phyloP scores from a whole-genome alignment of 2,329 filamentous ascomycete species.

The Endocalyx cinctus region DNA sequence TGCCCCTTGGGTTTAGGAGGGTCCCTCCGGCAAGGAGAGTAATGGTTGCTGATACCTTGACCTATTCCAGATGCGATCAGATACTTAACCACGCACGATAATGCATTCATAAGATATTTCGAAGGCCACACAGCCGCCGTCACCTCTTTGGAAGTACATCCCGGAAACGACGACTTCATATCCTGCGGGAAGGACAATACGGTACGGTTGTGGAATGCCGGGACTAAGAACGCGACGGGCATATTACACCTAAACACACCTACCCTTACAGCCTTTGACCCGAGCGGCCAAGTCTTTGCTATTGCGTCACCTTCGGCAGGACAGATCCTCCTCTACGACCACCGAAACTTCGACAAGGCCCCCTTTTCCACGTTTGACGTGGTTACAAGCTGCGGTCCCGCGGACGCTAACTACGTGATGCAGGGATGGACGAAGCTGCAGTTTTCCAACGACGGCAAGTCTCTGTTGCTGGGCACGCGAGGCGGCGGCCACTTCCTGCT shows the following conservation, averaged over 20 bases:
- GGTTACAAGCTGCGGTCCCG: conserved; percentile 45
- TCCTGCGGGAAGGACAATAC: conserved; percentile 90
- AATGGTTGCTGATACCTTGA: conserved; percentile 1
- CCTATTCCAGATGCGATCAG: conserved; percentile 66
- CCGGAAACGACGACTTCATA: conserved; percentile 84
- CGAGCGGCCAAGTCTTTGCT: conserved; percentile 86
- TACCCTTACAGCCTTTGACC: conserved; percentile 84
- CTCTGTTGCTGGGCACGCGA: conserved; percentile 76
- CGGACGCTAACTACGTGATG: conserved; percentile 53
- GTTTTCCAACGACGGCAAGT: conserved; percentile 94
- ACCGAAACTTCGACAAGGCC: conserved; percentile 87
- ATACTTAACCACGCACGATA: conserved; percentile 89
- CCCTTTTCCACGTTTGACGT: conserved; percentile 87
- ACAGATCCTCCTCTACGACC: conserved; percentile 82
- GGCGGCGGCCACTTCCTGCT: conserved; percentile 83
- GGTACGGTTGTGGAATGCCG: conserved; percentile 83
- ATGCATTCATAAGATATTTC: conserved; percentile 95
- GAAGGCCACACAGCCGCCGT: conserved; percentile 82
- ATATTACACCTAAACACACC: conserved; percentile 76
- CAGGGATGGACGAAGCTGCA: conserved; percentile 86
- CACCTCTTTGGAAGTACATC: conserved; percentile 78
- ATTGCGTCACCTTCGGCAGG: conserved; percentile 78
- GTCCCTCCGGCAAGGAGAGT: neutral
- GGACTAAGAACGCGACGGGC: conserved; percentile 74
- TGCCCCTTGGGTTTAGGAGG: neutral